Base-by-base conservation (phyloP, 352 stramenopile genomes). In the Globisporangium solare region DNA sequence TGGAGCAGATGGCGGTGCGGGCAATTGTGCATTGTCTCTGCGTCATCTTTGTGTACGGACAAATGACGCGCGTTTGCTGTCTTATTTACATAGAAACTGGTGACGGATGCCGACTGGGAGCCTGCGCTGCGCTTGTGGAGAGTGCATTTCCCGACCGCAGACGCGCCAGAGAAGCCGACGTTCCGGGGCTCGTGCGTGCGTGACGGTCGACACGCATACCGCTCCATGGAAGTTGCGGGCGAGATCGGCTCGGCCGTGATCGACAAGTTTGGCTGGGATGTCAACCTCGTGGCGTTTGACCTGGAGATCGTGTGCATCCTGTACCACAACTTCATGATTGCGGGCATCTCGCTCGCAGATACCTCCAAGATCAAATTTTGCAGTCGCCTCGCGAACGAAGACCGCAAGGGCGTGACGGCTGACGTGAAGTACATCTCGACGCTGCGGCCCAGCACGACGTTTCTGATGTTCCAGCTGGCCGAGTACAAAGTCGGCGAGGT, bases 101-200 rank as follows among this genome's bases (percentile, higher is more conserved):
- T 89, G 39, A 54, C 67, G 31, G 56, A 69, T 21, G 70, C 73
- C 2, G 63, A 88, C 50, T 93, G 83, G 83, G 54, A 70, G 27
- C 52, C 66, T 14, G 73, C 83, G 0, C 58, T 93, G 37, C 48
- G 60, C 47, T 60, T 93, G n/a, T 93, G 83, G 83, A 69, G 67
- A 31, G 60, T 64, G 27, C 76, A 89, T 56, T 42, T 46, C 1
- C 31, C 72, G 0, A 65, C 54, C 35, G 58, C 55, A 2, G 56
- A 61, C 1, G 62, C 27, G 10, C 27, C 27, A 6, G 5, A 35
- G 27, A 54, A 49, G 7, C 78, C 85, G 10, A 75, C 66, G 20
- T 93, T 93, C 55, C 76, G 83, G 21, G 83, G 76, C 11, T 93
- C 83, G 14, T 91, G 83, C 60, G 80, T 93, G 47, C 80, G 83